Percentiles rank a stretch among this genome's conserved stretches.
Conservation (phyloP, 768 basidiomycete genomes). For the Rickenella mellea region DNA sequence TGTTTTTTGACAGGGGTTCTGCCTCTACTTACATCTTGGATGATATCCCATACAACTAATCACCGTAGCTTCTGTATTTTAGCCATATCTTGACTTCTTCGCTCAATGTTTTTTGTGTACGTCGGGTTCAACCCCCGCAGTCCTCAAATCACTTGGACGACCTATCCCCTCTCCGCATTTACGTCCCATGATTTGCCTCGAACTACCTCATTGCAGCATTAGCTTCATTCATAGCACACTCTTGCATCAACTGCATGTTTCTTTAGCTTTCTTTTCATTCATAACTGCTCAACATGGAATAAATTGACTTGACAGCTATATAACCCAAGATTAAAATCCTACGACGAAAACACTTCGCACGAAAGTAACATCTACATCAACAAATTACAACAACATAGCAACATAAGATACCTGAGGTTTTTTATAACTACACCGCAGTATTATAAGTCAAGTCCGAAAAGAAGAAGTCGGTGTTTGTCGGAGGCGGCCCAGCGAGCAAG, state of each 20-base stretch:
- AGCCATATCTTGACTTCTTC: conserved; percentile 17
- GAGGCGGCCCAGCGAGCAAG: conserved; percentile 68
- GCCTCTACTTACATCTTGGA: background rate
- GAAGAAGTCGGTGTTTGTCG: conserved; percentile 74
- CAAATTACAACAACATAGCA: too few species aligned
- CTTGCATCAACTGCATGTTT: conserved; percentile 55
- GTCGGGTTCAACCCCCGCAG: conserved; percentile 87
- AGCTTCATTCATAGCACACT: conserved; percentile 8
- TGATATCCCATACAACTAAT: background rate
- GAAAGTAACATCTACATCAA: too few species aligned
- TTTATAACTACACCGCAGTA: background rate
- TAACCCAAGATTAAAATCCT: too few species aligned
- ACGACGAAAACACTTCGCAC: too few species aligned
- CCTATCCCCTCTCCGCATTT: conserved; percentile 14
- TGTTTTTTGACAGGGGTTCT: too few species aligned
- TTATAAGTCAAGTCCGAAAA: conserved; percentile 47
- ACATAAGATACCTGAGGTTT: background rate
- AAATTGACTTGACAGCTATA: too few species aligned
- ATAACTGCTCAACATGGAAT: too few species aligned
- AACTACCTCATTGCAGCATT: conserved; percentile 9
- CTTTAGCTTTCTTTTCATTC: conserved; percentile 8
- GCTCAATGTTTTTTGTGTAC: conserved; percentile 23
- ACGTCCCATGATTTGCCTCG: conserved; percentile 15
- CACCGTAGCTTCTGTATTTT: background rate
- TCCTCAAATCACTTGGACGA: conserved; percentile 19